These are phyloP conservation scores for Penicillium sp. DNA, from an alignment of 2,329 filamentous ascomycete species.

Conservation along the genomic window DNA sequence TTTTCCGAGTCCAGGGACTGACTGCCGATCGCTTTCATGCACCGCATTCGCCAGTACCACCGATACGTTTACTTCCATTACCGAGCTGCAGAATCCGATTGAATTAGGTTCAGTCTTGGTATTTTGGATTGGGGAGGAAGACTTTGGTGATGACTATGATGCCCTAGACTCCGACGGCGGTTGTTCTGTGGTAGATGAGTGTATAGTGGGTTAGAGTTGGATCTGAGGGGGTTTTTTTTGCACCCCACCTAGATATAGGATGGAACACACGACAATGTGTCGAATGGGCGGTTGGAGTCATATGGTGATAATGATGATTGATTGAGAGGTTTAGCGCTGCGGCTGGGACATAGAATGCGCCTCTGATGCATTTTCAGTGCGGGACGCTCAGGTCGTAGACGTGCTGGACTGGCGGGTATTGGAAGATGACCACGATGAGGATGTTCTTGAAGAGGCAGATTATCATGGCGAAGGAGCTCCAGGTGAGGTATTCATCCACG, in stretches of 20 bases:
- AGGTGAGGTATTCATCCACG: slow-evolving; percentile 22
- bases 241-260: slow-evolving; percentile 30
- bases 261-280: slow-evolving; percentile 30
- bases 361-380: slow-evolving; percentile 28
- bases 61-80: slow-evolving; percentile 31
- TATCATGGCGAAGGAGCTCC: slow-evolving; percentile 20
- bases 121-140: slow-evolving; percentile 9
- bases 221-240: slow-evolving; percentile 6
- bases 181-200: slow-evolving; percentile 20
- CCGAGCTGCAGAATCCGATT: slow-evolving; percentile 31
- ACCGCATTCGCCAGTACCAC: slow-evolving; percentile 29
- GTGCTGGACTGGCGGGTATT: slow-evolving; percentile 28
- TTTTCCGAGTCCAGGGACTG: slow-evolving; percentile 17
- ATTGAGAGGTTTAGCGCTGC: slow-evolving; percentile 29
- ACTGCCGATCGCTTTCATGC: slow-evolving; percentile 27
- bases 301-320: slow-evolving; percentile 32
- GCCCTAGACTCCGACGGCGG: slow-evolving; percentile 30
- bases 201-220: neutral
- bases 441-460: slow-evolving; percentile 22
- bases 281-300: slow-evolving; percentile 28
- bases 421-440: slow-evolving; percentile 31
- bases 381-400: slow-evolving; percentile 22
- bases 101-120: slow-evolving; percentile 22
- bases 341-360: slow-evolving; percentile 28
- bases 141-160: slow-evolving; percentile 26